Base-by-base conservation (phyloP, 2,329 filamentous ascomycete species). In the Chaetomiaceae sp. region DNA sequence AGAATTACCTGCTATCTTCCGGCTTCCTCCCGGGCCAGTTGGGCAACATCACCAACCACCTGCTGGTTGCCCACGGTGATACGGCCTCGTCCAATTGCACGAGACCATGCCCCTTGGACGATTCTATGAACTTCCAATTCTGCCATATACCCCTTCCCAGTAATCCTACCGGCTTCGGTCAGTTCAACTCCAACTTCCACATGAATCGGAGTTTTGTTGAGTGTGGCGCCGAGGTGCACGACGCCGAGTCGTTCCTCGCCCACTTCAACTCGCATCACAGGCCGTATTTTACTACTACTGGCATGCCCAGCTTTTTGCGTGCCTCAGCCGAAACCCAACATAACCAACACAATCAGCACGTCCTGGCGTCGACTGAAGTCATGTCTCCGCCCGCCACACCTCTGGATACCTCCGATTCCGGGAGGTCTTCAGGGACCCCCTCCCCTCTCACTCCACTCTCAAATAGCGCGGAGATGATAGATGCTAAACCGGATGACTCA, bases 221-320 rank as follows among this genome's bases (percentile, higher is more conserved):
- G 43, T 65, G 63, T 42, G 61, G 62, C 16, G 59, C 58, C 16
- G 56, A 63, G 42, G 57, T 62, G 13, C 53, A 56, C 16, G 58
- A 61, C 25, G 58, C 62, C 11, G 53, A 63, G 27, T 56, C 57
- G 5, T 64, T 61, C 48, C 50, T 64, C 29, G 53, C 54, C 10
- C 63, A 65, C 46, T 64, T 64, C 57, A 65, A 64, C 41, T 33
- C 56, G 1, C 57, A 62, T 20, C 63, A 65, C 38, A 52, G 61
- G 33, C 61, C 51, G 2, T 54, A 54, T 9, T 59, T 62, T 29
- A 52, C 58, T 13, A 29, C 58, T 14, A 29, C 54, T 4, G 51
- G 49, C 23, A 6, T n/a, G 8, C 53, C 48, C n/a, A 47, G 41
- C 29, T 18, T 40, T 9, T 16, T 42, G 5, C 43, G 25, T 20